Percentiles rank a stretch among this genome's conserved stretches.
Evolutionary conservation across 495 filamentous ascomycete species (phyloP).

Genomic region (Penicillium turbatum): DNA sequence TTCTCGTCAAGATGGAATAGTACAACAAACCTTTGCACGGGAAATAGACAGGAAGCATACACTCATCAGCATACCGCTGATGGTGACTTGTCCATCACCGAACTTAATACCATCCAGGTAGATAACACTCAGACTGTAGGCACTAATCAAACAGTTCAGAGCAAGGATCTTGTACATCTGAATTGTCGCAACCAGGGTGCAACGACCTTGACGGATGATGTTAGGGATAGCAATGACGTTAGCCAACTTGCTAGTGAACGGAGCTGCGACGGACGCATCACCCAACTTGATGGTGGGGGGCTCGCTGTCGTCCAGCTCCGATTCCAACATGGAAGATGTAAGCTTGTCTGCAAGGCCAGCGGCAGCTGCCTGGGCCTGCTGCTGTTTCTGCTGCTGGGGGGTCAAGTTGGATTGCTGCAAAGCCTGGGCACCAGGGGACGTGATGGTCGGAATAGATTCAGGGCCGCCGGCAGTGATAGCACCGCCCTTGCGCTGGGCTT

Average conservation of each 20-base stretch:
- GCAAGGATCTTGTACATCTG: conserved; percentile 99
- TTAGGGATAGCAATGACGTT: conserved; percentile 98
- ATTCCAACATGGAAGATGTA: conserved; percentile 83
- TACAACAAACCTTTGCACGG: conserved; percentile 65
- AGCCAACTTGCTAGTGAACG: conserved; percentile 95
- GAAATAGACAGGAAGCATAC: conserved; percentile 98
- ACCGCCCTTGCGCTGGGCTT: conserved; percentile 67
- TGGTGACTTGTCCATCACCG: conserved; percentile 95
- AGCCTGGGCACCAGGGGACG: conserved; percentile 65
- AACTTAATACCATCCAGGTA: conserved; percentile 99
- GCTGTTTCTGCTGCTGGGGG: conserved; percentile 57
- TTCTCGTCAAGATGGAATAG: background rate
- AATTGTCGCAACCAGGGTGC: conserved; percentile 94
- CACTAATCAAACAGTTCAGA: conserved; percentile 95
- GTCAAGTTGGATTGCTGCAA: conserved; percentile 53
- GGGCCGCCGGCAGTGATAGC: conserved; percentile 36
- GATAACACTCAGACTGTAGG: conserved; percentile 93
- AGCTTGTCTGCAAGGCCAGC: conserved; percentile 82
- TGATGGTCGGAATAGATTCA: conserved; percentile 64
- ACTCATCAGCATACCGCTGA: conserved; percentile 99
- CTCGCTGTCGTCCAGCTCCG: conserved; percentile 81
- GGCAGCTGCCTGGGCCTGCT: conserved; percentile 63
- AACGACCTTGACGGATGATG: conserved; percentile 95
- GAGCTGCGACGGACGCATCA: conserved; percentile 93
- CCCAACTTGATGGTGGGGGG: conserved; percentile 96